Percentiles rank a stretch among this genome's conserved stretches.
Evolutionary conservation across 805 yeast species (phyloP).

Genomic region (Schwanniomyces pseudopolymorphus): DNA sequence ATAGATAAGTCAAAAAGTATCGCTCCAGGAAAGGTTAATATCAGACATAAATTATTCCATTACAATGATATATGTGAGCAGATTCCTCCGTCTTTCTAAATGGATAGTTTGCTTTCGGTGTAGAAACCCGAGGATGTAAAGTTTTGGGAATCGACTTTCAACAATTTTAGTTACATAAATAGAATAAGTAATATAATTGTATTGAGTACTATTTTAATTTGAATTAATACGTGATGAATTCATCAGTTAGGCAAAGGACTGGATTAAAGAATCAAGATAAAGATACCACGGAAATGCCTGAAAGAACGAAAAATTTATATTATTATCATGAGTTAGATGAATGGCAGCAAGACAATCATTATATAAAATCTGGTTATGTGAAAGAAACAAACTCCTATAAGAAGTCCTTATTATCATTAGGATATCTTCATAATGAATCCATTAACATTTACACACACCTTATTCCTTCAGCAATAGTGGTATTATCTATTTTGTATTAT

Average conservation of each 20-base stretch:
- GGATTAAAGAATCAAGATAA: background rate
- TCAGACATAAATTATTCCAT: constrained; percentile 35
- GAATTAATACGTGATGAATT: background rate
- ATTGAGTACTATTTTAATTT: background rate
- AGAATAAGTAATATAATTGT: background rate
- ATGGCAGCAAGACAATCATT: constrained; percentile 78
- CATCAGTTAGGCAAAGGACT: constrained; percentile 1
- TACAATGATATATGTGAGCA: constrained; percentile 54
- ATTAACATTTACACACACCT: constrained; percentile 71
- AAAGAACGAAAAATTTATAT: constrained; percentile 7
- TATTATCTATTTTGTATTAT: constrained; percentile 23
- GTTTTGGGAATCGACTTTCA: background rate
- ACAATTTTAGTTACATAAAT: background rate
- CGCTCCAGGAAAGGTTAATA: constrained; percentile 19
- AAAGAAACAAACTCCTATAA: constrained; percentile 49
- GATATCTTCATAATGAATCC: constrained; percentile 66
- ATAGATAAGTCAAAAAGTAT: constrained; percentile 20
- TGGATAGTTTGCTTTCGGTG: background rate
- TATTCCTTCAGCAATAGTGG: constrained; percentile 40
- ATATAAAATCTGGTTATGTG: constrained; percentile 63
- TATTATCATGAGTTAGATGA: constrained; percentile 59
- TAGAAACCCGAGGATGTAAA: background rate
- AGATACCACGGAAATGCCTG: background rate
- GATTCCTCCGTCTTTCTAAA: constrained; percentile 56
- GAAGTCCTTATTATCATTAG: constrained; percentile 48